Evolutionary conservation across 805 yeast species (phyloP).

Genomic region (Starmerella geochares): DNA sequence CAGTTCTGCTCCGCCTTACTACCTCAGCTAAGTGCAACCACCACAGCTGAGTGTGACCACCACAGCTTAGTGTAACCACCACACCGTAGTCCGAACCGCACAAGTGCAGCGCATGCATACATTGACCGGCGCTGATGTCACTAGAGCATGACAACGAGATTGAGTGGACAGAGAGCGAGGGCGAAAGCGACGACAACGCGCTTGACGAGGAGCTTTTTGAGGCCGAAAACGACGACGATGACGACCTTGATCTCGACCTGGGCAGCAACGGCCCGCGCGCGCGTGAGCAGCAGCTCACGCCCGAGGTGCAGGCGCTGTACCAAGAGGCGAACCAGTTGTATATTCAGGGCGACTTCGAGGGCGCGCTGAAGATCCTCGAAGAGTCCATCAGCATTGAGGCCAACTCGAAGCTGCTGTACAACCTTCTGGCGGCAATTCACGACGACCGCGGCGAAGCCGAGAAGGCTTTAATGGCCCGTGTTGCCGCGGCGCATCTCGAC

Average conservation of each 20-base stretch:
- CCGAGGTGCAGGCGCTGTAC: slow-evolving; percentile 23
- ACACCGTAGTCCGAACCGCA: too few species aligned
- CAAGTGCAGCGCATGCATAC: too few species aligned
- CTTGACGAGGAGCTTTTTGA: slow-evolving; percentile 12
- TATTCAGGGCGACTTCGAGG: slow-evolving; percentile 24
- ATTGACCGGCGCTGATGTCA: background rate
- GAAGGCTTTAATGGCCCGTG: slow-evolving; percentile 31
- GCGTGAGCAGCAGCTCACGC: slow-evolving; percentile 24
- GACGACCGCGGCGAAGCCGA: slow-evolving; percentile 38
- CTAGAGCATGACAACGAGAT: slow-evolving; percentile 13
- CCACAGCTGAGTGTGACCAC: too few species aligned
- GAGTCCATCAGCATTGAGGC: slow-evolving; percentile 29
- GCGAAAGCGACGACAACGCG: slow-evolving; percentile 21
- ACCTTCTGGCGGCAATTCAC: slow-evolving; percentile 36
- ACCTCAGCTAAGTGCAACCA: too few species aligned
- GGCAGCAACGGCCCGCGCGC: slow-evolving; percentile 7
- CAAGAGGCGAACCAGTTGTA: slow-evolving; percentile 23
- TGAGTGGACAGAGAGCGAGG: slow-evolving; percentile 24
- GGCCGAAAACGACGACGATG: slow-evolving; percentile 18
- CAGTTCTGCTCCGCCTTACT: too few species aligned
- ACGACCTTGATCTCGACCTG: slow-evolving; percentile 4
- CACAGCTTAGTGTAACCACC: too few species aligned
- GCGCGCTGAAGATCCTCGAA: slow-evolving; percentile 29
- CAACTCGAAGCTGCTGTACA: slow-evolving; percentile 28
- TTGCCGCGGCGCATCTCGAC: slow-evolving; percentile 59